These are phyloP conservation scores for Coemansia nantahalensis DNA, from an alignment of 192 early-diverging fungal species.

Conservation along the genomic window DNA sequence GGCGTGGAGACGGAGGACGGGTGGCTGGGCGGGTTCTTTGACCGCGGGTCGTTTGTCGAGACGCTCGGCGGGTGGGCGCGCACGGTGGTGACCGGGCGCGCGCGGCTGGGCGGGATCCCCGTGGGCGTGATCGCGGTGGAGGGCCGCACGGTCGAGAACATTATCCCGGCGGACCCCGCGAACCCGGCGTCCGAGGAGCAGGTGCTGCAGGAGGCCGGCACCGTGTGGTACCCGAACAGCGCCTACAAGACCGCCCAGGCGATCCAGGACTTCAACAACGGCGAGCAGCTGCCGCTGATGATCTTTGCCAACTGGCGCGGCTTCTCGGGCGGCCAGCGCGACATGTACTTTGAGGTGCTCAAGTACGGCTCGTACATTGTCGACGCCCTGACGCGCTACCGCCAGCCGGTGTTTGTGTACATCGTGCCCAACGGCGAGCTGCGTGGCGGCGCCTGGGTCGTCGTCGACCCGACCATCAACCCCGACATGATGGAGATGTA, in stretches of 20 bases:
- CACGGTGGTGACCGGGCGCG: conserved; percentile 93
- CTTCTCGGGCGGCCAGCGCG: conserved; percentile 97
- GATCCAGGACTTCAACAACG: conserved; percentile 98
- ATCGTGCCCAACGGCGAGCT: conserved; percentile 92
- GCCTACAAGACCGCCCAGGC: conserved; percentile 99
- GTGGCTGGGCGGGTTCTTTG: conserved; percentile 94
- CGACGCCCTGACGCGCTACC: conserved; percentile 93
- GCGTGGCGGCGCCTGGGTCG: conserved; percentile 98
- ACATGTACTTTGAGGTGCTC: conserved; percentile 97
- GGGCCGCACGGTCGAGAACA: conserved; percentile 86
- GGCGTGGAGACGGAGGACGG: conserved; percentile 53
- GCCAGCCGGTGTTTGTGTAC: conserved; percentile 97
- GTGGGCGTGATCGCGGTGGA: conserved; percentile 98
- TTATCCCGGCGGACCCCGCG: conserved; percentile 93
- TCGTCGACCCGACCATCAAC: conserved; percentile 96
- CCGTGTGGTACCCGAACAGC: conserved; percentile 98
- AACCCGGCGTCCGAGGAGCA: conserved; percentile 88
- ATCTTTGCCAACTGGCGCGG: conserved; percentile 99
- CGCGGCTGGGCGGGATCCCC: conserved; percentile 93
- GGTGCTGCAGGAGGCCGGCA: conserved; percentile 86
- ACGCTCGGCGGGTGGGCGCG: conserved; percentile 96
- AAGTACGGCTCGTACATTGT: conserved; percentile 98
- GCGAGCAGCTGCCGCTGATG: conserved; percentile 96
- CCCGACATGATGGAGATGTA: conserved; percentile 99
- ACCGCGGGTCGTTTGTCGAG: conserved; percentile 94